Evolutionary conservation across 371 early-diverging fungal species (phyloP).

Genomic region (Syncephalastrum contaminatum): DNA sequence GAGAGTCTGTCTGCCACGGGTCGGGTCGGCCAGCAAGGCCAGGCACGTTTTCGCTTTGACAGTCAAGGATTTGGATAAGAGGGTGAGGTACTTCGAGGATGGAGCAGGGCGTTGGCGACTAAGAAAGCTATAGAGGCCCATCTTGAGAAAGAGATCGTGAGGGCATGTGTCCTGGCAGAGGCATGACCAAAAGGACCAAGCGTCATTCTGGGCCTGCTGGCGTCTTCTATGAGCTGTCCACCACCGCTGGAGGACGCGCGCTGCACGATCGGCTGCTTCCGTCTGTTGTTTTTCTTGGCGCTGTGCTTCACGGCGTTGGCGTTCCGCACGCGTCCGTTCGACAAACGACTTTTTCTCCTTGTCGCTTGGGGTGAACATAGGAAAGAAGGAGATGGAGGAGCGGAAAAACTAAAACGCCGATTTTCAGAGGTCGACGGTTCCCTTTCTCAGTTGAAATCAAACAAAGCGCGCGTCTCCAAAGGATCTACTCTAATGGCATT

Average conservation of each 20-base stretch:
- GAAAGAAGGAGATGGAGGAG: neutral
- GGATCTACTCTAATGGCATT: no score
- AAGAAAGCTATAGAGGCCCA: slow-evolving; percentile 12
- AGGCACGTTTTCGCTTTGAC: no score
- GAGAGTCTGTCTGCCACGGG: slow-evolving; percentile 21
- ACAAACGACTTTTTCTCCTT: slow-evolving; percentile 36
- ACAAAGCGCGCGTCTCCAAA: no score
- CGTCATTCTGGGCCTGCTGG: slow-evolving; percentile 7
- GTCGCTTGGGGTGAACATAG: slow-evolving; percentile 38
- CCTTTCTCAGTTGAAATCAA: no score
- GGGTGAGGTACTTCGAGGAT: no score
- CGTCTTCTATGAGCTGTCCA: slow-evolving; percentile 24
- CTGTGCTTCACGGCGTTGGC: slow-evolving; percentile 40
- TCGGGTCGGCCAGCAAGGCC: slow-evolving; percentile 28
- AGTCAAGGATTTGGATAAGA: slow-evolving; percentile 4
- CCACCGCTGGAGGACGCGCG: slow-evolving; percentile 25
- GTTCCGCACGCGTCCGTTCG: slow-evolving; percentile 31
- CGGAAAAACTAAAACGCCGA: no score
- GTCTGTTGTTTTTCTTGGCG: slow-evolving; percentile 16
- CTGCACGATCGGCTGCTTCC: slow-evolving; percentile 21
- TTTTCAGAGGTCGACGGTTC: no score
- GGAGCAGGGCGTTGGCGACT: no score
- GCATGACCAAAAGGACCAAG: slow-evolving; percentile 28
- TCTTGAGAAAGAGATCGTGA: neutral
- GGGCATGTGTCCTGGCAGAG: slow-evolving; percentile 3